Conservation (phyloP, 78 protist species). For the Dictyostelium brefeldianum region DNA sequence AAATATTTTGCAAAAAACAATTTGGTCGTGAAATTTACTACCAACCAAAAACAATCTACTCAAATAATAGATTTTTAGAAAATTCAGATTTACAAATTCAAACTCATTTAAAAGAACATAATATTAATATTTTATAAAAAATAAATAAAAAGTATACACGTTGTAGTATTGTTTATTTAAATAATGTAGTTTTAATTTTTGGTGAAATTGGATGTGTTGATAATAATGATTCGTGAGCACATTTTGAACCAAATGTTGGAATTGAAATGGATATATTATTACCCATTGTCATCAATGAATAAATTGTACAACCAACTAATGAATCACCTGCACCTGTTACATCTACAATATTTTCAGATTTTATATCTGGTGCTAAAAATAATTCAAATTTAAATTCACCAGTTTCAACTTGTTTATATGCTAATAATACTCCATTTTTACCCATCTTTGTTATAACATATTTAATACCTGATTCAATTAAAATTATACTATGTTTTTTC, state of each 20-base stretch:
- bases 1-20: slow-evolving; percentile 75
- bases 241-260: slow-evolving; percentile 1
- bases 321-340: slow-evolving; percentile 74
- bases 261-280: neutral
- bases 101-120: slow-evolving; percentile 30
- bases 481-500: slow-evolving; percentile 9
- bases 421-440: slow-evolving; percentile 29
- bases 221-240: slow-evolving; percentile 27
- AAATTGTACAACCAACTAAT: slow-evolving; percentile 41
- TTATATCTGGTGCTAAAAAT: slow-evolving; percentile 27
- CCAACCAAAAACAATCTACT: slow-evolving; percentile 38
- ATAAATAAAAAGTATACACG: neutral
- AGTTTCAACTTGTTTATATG: neutral
- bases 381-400: neutral
- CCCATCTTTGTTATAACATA: slow-evolving; percentile 28
- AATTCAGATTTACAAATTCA: slow-evolving; percentile 33
- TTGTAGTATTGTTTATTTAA: neutral
- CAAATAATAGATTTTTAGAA: slow-evolving; percentile 24
- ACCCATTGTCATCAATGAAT: neutral
- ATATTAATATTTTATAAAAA: slow-evolving; percentile 50
- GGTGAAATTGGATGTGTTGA: slow-evolving; percentile 50
- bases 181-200: neutral
- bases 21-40: slow-evolving; percentile 57
- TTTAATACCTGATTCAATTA: slow-evolving; percentile 41
- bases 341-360: slow-evolving; percentile 23